Evolutionary conservation across 176 grass and related monocot species (phyloP).

Genomic region (Neostapfia colusana): DNA sequence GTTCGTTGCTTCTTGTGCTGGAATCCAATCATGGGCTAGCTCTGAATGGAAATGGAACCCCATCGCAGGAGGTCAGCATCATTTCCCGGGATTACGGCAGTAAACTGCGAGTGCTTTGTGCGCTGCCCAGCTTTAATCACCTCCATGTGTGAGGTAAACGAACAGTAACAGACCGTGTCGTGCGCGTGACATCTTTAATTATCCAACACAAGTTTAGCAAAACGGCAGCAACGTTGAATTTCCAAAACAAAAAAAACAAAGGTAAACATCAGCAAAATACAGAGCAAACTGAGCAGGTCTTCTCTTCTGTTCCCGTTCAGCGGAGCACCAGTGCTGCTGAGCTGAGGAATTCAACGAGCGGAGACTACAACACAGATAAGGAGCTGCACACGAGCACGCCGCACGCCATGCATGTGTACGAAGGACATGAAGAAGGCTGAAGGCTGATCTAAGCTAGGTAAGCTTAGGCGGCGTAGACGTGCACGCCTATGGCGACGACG

Average conservation of each 20-base stretch:
- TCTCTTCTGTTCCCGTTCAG: background rate
- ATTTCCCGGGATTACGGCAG: background rate
- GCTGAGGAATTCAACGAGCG: background rate
- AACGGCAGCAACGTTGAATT: background rate
- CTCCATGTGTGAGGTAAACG: background rate
- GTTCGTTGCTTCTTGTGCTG: no score
- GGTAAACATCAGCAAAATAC: background rate
- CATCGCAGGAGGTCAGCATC: background rate
- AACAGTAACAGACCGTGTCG: background rate
- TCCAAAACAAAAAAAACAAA: background rate
- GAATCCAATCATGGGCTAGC: no score
- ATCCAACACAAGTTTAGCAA: background rate
- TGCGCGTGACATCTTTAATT: background rate
- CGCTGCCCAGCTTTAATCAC: no score
- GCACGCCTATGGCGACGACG: conserved; percentile 70
- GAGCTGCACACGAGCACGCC: background rate
- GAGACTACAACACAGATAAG: background rate
- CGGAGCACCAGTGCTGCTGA: no score
- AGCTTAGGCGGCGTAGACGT: conserved; percentile 67
- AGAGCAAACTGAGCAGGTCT: background rate
- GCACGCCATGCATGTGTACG: no score
- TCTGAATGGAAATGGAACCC: no score
- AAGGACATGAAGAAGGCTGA: background rate
- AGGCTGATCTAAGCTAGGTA: background rate
- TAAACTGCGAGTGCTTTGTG: no score